Percentiles rank a stretch among this genome's conserved stretches.
These are phyloP conservation scores for Dendrocalamus sinicus DNA, from an alignment of 176 grass and related monocot genomes.

Conservation along the genomic window DNA sequence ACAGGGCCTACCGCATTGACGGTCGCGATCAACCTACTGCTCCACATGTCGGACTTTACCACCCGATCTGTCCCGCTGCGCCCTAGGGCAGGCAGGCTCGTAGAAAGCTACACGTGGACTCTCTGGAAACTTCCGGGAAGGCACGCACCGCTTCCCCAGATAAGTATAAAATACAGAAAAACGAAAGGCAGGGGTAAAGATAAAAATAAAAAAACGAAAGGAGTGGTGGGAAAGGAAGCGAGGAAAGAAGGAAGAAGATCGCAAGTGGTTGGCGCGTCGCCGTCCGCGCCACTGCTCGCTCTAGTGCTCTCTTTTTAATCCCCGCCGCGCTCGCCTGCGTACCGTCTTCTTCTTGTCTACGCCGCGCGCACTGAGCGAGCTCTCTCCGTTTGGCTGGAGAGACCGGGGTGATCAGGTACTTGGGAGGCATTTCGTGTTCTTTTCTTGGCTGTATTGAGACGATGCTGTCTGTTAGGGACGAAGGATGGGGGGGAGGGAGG, in stretches of 20 bases:
- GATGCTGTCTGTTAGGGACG: not conserved
- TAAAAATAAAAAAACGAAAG: too few relatives aligned
- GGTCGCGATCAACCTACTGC: not conserved
- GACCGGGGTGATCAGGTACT: slow-evolving; percentile 31
- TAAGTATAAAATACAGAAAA: not conserved
- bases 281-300: slow-evolving; percentile 14
- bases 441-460: not conserved
- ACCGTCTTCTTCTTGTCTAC: not conserved
- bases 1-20: not conserved
- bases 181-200: not conserved
- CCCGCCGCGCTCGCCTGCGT: not conserved
- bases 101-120: not conserved
- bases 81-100: not conserved
- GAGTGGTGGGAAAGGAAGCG: not conserved
- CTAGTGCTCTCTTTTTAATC: slow-evolving; percentile 36
- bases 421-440: not conserved
- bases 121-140: slow-evolving; percentile 12
- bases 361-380: slow-evolving; percentile 27
- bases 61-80: not conserved
- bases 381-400: not conserved
- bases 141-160: not conserved
- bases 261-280: slow-evolving; percentile 42
- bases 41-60: not conserved
- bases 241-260: not conserved
- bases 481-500: not conserved